Base-by-base conservation (phyloP, 495 filamentous ascomycete species). In the Cairneyella variabilis region DNA sequence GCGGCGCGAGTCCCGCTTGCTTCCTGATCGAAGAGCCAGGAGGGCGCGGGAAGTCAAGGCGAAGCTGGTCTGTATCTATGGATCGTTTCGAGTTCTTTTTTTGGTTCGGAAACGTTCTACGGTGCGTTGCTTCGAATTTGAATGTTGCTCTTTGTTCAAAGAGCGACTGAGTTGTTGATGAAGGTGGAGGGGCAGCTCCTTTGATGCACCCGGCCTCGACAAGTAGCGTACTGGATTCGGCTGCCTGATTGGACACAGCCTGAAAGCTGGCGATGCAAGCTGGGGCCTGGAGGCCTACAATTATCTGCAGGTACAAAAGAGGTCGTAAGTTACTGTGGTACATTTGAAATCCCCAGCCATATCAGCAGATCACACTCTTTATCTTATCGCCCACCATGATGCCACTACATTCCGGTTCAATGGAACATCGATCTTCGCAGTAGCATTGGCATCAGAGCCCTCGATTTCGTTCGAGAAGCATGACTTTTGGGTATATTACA, bases 11-110 rank as follows among this genome's bases (percentile, higher is more conserved):
- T 54, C 56, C 56, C 47, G 48, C 54, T 39, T 45, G 59, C 59
- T 48, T 62, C 59, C 60, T 51, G 54, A 46, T 50, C 40, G 32
- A 36, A 20, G 42, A 58, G 55, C 36, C 52, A 63, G 60, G 59
- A 61, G 45, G 56, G 55, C 26, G 56, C 56, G 49, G 52, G 52
- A 39, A 51, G 41, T 41, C 25, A 40, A 40, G 37, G 32, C 20
- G 22, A n/a, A 22, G 44, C n/a, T 27, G 2, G 10, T 42, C 1
- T 42, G 47, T 40, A 25, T 39, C 40, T 51, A 57, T 52, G 8
- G 14, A 16, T 44, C 50, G n/a, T 16, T 16, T 37, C 17, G 28
- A 20, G 17, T 44, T 6, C 5, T 28, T 36, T n/a, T n/a, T n/a
- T n/a, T n/a, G n/a, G n/a, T n/a, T n/a, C n/a, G n/a, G n/a, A n/a